Evolutionary conservation across 495 filamentous ascomycete species (phyloP).

Genomic region (Tricharina praecox): DNA sequence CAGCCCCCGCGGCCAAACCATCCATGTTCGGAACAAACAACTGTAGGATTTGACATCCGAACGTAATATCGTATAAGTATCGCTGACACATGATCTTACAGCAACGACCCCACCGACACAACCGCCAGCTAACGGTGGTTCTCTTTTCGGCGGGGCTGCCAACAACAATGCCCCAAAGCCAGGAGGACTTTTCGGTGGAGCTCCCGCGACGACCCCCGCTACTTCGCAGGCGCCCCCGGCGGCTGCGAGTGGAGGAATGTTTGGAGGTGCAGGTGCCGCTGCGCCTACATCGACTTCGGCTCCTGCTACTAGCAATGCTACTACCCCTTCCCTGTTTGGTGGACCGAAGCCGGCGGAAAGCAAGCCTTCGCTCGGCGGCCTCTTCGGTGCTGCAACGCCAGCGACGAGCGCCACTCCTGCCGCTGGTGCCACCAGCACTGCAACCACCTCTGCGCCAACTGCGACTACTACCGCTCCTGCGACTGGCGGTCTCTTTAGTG

Average conservation of each 20-base stretch:
- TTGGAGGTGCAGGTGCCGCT: slow-evolving; percentile 1
- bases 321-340: slow-evolving; percentile 1
- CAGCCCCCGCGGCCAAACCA: slow-evolving; percentile 5
- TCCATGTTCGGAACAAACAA: not conserved
- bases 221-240: not conserved
- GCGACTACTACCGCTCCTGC: slow-evolving; percentile 6
- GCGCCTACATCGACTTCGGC: slow-evolving; percentile 4
- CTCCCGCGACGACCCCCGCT: slow-evolving; percentile 3
- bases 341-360: not conserved
- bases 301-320: not conserved
- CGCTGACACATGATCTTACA: not conserved
- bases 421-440: not conserved
- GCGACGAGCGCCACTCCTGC: slow-evolving; percentile 9
- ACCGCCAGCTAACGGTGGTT: not conserved
- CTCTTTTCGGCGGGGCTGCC: slow-evolving; percentile 9
- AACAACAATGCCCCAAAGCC: slow-evolving; percentile 1
- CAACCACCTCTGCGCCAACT: slow-evolving; percentile 7
- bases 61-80: not conserved
- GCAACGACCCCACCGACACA: not conserved
- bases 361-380: not conserved
- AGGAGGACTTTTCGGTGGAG: slow-evolving; percentile 1
- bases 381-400: slow-evolving; percentile 1
- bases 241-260: not conserved
- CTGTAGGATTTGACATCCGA: too few relatives aligned
- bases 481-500: too few relatives aligned